A percentile compares a stretch with the other conserved stretches of the same genome.
These are phyloP conservation scores for Penicillium sp. DNA, from an alignment of 2,329 filamentous ascomycete species.

Conservation along the genomic window DNA sequence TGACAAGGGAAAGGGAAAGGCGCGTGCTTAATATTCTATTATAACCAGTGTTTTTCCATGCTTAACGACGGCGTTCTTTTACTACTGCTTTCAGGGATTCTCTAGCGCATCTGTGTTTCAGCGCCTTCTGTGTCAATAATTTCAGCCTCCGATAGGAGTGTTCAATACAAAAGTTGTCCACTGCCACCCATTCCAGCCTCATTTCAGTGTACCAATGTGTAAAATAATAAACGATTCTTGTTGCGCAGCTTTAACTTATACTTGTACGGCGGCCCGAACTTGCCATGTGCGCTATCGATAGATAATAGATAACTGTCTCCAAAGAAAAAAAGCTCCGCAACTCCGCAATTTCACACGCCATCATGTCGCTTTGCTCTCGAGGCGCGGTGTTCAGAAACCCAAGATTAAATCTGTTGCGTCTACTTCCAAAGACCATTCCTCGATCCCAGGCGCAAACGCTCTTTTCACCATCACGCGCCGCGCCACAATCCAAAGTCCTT, in stretches of 20 bases:
- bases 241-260: neutral
- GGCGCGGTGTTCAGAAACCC: slow-evolving; percentile 24
- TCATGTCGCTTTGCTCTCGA: slow-evolving; percentile 32
- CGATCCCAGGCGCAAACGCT: neutral
- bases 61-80: slow-evolving; percentile 24
- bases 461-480: neutral
- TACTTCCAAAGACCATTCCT: neutral
- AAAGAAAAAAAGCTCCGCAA: slow-evolving; percentile 23
- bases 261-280: slow-evolving; percentile 19
- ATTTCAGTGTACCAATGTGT: neutral
- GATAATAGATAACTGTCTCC: slow-evolving; percentile 22
- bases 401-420: slow-evolving; percentile 8
- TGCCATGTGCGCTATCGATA: slow-evolving; percentile 27
- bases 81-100: slow-evolving; percentile 5
- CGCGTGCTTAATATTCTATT: slow-evolving; percentile 26
- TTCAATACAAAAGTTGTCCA: neutral
- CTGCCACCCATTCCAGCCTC: neutral
- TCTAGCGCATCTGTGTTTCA: slow-evolving; percentile 8
- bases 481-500: neutral
- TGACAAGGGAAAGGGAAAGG: slow-evolving; percentile 41
- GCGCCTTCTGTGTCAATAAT: slow-evolving; percentile 14
- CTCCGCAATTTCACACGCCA: slow-evolving; percentile 18
- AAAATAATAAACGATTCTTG: neutral
- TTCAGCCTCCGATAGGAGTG: neutral
- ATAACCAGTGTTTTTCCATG: slow-evolving; percentile 8